A percentile compares a stretch with the other conserved stretches of the same genome.
Evolutionary conservation across 257 asterid species (phyloP).

Genomic region (Cordia subcordata): DNA sequence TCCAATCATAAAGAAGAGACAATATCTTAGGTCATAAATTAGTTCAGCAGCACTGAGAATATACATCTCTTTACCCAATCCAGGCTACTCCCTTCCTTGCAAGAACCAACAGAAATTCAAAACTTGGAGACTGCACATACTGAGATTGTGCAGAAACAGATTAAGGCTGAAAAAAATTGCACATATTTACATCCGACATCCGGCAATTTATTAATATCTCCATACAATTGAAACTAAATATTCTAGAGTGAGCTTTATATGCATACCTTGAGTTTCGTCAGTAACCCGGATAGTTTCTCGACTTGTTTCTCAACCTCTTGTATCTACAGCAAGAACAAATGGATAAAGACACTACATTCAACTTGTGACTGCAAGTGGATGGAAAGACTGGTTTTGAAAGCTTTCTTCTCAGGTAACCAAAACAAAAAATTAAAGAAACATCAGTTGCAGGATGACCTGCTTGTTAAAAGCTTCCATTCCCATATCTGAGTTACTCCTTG

Average conservation of each 20-base stretch:
- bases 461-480: conserved; percentile 70
- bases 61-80: too few relatives aligned
- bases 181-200: too few relatives aligned
- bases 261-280: conserved; percentile 65
- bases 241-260: neutral
- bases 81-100: too few relatives aligned
- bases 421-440: neutral
- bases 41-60: too few relatives aligned
- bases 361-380: neutral
- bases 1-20: too few relatives aligned
- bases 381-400: neutral
- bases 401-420: neutral
- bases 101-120: too few relatives aligned
- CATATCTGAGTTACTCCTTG: conserved; percentile 62
- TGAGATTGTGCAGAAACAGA: too few relatives aligned
- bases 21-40: too few relatives aligned
- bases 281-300: conserved; percentile 51
- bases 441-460: conserved; percentile 36
- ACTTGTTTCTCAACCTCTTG: conserved; percentile 77
- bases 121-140: too few relatives aligned
- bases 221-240: neutral
- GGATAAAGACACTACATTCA: neutral
- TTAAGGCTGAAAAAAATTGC: too few relatives aligned
- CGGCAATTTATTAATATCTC: too few relatives aligned
- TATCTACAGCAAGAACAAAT: conserved; percentile 31